Base-by-base conservation (phyloP, 371 early-diverging fungal species). In the Umbelopsis sp. region DNA sequence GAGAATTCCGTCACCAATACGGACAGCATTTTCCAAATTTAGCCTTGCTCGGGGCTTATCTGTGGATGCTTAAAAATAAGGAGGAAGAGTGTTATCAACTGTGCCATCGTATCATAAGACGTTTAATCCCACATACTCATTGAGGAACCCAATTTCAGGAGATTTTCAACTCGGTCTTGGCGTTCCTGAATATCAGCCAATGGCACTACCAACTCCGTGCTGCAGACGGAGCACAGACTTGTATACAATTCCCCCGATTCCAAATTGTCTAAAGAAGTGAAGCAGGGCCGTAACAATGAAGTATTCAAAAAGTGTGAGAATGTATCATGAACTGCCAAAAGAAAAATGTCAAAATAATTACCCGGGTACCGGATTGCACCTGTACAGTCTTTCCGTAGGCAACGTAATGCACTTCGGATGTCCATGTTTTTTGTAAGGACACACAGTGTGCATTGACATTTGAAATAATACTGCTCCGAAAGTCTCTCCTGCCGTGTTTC, bases 381-480 rank as follows among this genome's bases (percentile, higher is more conserved):
- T 5, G 35, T 35, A n/a, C 57, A 57, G 32, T 57, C 32, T 37
- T 37, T 32, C 57, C 57, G 57, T 25, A 8, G 29, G 35, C 57
- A 57, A 57, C 57, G 57, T 57, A 57, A 35, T 12, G 57, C 57
- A 57, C 29, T 57, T 35, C 57, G 57, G 10, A 57, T 57, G 32
- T 57, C 57, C 0, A 57, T 29, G 9, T 57, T 37, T 4, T 57
- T 25, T 18, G 57, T 57, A 7, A 3, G 1, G 29, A 0, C 16
- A 18, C 57, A 57, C 29, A 57, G 18, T n/a, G 37, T 32, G 35
- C 57, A 57, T 35, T 57, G 32, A 29, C 57, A 57, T 35, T 57
- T 57, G 57, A 57, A 57, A 57, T 57, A 35, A 35, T 57, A 57
- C 57, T 57, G 57, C 32, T 8, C 29, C 29, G 16, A 35, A 18